Conservation (phyloP, 805 yeast genomes). For the Ogataea wickerhamii region DNA sequence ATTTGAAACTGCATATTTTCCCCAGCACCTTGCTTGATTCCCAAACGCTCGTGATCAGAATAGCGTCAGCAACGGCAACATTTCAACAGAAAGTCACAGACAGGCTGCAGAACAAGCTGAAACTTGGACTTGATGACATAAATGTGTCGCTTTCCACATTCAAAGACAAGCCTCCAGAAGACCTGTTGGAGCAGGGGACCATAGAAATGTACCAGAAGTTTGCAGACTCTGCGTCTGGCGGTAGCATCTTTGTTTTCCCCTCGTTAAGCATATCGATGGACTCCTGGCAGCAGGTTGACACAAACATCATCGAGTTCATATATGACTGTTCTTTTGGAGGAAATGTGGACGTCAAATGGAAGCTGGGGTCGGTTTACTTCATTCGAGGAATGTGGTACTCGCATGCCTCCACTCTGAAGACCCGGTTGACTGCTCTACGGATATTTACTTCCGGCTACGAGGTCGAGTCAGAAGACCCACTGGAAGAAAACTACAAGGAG, state of each 20-base stretch:
- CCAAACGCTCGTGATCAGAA: conserved; percentile 62
- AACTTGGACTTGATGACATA: conserved; percentile 59
- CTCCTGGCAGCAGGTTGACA: conserved; percentile 55
- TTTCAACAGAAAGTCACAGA: conserved; percentile 47
- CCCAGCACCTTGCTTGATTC: conserved; percentile 81
- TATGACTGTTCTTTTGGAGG: conserved; percentile 81
- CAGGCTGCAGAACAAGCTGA: conserved; percentile 52
- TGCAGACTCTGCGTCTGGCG: conserved; percentile 66
- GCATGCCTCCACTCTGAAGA: conserved; percentile 68
- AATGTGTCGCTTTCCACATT: conserved; percentile 63
- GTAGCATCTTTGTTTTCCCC: conserved; percentile 77
- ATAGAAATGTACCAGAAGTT: conserved; percentile 54
- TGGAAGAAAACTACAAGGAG: conserved; percentile 32
- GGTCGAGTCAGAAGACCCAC: conserved; percentile 32
- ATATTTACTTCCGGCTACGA: conserved; percentile 29
- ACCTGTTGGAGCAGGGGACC: conserved; percentile 34
- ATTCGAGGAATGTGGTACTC: conserved; percentile 90
- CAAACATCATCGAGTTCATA: conserved; percentile 57
- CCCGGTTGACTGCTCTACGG: conserved; percentile 47
- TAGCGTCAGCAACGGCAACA: conserved; percentile 52
- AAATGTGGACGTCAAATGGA: conserved; percentile 89
- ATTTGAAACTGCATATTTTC: conserved; percentile 59
- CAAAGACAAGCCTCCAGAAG: conserved; percentile 49
- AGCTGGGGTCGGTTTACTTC: conserved; percentile 84
- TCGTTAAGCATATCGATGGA: conserved; percentile 71